These are phyloP conservation scores for Penicillium freii DNA, from an alignment of 2,329 filamentous ascomycete species.

Conservation along the genomic window DNA sequence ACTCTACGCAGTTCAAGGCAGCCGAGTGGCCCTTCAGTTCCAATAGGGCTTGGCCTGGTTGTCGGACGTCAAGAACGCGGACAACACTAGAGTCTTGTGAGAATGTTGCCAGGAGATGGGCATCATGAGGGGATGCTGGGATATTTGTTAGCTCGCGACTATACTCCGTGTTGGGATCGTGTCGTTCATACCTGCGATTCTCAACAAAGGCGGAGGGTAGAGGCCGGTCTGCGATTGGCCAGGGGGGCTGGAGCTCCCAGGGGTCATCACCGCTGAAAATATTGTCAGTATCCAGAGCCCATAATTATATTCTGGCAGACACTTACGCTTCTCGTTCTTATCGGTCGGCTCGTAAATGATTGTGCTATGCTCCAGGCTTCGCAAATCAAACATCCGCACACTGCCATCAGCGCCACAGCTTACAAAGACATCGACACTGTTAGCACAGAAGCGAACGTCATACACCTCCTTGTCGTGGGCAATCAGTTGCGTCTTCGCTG, in stretches of 20 bases:
- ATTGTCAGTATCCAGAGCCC: constrained; percentile 9
- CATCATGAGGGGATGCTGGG: constrained; percentile 84
- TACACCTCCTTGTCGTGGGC: constrained; percentile 99
- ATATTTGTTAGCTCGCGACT: constrained; percentile 13
- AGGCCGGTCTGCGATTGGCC: constrained; percentile 56
- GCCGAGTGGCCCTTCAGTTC: constrained; percentile 88
- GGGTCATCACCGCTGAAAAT: constrained; percentile 43
- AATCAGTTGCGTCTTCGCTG: constrained; percentile 96
- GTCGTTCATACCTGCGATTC: constrained; percentile 41
- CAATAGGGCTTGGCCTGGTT: constrained; percentile 90
- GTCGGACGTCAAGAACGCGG: constrained; percentile 91
- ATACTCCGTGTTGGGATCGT: background rate
- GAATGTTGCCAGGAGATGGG: constrained; percentile 94
- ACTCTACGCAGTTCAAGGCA: constrained; percentile 88
- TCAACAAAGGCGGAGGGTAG: constrained; percentile 59
- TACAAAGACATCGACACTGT: constrained; percentile 97
- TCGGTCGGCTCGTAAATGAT: constrained; percentile 98
- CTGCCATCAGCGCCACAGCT: constrained; percentile 97
- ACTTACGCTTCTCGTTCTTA: constrained; percentile 68
- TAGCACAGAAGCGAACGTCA: constrained; percentile 95
- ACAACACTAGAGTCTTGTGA: constrained; percentile 89
- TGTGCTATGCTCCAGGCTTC: constrained; percentile 94
- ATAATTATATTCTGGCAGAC: background rate
- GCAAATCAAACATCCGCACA: constrained; percentile 96
- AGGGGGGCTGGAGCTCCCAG: constrained; percentile 65